Percentiles rank a stretch among this genome's conserved stretches.
These are phyloP conservation scores for Pyronema omphalodes DNA, from an alignment of 495 filamentous ascomycete species.

Conservation along the genomic window DNA sequence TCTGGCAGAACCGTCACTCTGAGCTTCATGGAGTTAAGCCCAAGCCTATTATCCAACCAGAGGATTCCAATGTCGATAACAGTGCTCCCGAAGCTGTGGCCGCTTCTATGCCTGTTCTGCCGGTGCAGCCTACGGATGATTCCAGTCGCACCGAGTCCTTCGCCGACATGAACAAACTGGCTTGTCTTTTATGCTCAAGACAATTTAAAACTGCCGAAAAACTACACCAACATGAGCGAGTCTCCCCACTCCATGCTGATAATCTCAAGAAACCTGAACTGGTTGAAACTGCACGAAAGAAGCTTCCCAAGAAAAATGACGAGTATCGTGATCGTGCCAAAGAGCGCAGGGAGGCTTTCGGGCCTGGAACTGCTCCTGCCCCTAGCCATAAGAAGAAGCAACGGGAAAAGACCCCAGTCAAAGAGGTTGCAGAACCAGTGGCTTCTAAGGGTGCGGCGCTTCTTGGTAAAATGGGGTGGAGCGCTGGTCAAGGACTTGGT, in stretches of 20 bases:
- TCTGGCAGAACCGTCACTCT: constrained; percentile 74
- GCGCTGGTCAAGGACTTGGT: constrained; percentile 59
- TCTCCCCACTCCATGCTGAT: constrained; percentile 51
- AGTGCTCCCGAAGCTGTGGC: not conserved
- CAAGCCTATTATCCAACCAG: constrained; percentile 15
- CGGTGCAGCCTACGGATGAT: not conserved
- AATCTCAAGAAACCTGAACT: constrained; percentile 46
- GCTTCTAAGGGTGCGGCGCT: constrained; percentile 54
- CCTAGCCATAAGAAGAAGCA: constrained; percentile 27
- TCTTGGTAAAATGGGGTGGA: constrained; percentile 85
- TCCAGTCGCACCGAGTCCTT: constrained; percentile 34
- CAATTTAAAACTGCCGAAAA: constrained; percentile 51
- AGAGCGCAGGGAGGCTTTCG: constrained; percentile 59
- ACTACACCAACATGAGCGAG: constrained; percentile 57
- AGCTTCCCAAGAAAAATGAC: constrained; percentile 34
- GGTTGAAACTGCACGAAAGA: constrained; percentile 38
- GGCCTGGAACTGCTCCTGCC: constrained; percentile 40
- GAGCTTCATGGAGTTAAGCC: constrained; percentile 49
- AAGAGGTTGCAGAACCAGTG: constrained; percentile 12
- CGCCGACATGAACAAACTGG: constrained; percentile 48
- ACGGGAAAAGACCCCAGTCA: constrained; percentile 1
- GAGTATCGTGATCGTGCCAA: constrained; percentile 68
- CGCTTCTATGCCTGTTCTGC: not conserved
- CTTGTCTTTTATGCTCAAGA: constrained; percentile 60
- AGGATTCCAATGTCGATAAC: not conserved